phyloP scores from a whole-genome alignment of 1,284 basidiomycete genomes.

The Leccinum subrobustum region DNA sequence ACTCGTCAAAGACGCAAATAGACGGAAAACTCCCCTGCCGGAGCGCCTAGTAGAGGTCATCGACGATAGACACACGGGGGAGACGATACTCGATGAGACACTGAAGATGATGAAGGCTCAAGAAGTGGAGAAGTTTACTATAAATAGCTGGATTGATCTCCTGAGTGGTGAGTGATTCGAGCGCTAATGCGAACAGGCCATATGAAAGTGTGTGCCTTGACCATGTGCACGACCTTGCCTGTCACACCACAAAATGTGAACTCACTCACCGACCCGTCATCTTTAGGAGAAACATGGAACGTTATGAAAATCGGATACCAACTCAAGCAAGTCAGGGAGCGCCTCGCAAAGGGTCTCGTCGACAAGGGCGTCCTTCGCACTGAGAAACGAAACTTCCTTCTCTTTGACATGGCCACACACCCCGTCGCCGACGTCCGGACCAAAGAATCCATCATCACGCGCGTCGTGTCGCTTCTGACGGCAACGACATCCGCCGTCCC shows the following conservation, averaged over 20 bases:
- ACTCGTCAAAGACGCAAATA: conserved; percentile 80
- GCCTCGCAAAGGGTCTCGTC: conserved; percentile 94
- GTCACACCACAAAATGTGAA: not conserved
- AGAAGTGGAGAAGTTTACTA: conserved; percentile 75
- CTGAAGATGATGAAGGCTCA: conserved; percentile 88
- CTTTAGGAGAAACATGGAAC: conserved; percentile 95
- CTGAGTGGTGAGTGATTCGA: conserved; percentile 65
- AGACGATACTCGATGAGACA: conserved; percentile 95
- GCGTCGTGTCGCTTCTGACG: conserved; percentile 51
- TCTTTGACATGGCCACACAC: conserved; percentile 99
- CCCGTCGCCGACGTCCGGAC: conserved; percentile 89
- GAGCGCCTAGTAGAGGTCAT: conserved; percentile 90
- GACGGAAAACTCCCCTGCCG: conserved; percentile 72
- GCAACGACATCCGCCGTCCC: conserved; percentile 54
- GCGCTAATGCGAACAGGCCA: not conserved
- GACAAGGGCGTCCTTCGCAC: conserved; percentile 97
- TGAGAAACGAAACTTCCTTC: conserved; percentile 93
- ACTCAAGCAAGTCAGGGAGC: conserved; percentile 94
- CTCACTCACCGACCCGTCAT: conserved; percentile 1
- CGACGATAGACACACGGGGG: conserved; percentile 84
- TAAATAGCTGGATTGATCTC: conserved; percentile 92
- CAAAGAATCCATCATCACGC: conserved; percentile 83
- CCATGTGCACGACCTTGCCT: not conserved
- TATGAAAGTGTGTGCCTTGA: not conserved
- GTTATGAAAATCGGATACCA: conserved; percentile 98